Conservation (phyloP, 768 basidiomycete genomes). For the Artomyces pyxidatus region DNA sequence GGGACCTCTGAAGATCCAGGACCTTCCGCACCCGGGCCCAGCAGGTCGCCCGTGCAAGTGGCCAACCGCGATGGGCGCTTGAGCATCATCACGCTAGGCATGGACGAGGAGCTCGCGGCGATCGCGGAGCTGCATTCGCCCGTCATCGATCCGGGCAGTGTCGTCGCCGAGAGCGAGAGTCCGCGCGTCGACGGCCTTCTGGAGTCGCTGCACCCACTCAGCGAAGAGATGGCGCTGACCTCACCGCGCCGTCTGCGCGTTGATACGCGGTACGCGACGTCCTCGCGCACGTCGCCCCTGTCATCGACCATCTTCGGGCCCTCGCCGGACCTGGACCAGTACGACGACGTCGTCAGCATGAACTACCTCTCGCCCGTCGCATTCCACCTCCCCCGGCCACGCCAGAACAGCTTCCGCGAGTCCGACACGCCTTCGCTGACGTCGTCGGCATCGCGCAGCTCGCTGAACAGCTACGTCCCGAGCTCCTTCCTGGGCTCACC, state of each 20-base stretch:
- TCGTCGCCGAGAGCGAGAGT: too few species aligned
- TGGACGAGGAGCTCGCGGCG: conserved; percentile 7
- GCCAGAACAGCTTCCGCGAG: neutral
- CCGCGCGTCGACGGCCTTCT: too few species aligned
- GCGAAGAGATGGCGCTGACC: too few species aligned
- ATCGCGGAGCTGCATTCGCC: conserved; percentile 9
- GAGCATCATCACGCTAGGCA: neutral
- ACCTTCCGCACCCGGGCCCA: neutral
- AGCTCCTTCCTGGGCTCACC: conserved; percentile 11
- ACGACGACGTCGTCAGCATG: neutral
- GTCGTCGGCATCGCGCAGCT: conserved; percentile 24
- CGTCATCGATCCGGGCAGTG: too few species aligned
- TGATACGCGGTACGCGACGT: too few species aligned
- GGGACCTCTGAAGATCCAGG: neutral
- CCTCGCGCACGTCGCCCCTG: too few species aligned
- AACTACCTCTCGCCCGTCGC: too few species aligned
- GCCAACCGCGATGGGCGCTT: conserved; percentile 1
- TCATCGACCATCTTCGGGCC: too few species aligned
- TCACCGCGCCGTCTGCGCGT: too few species aligned
- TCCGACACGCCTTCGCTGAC: conserved; percentile 5
- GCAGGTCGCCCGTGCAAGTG: neutral
- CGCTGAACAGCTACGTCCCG: conserved; percentile 13
- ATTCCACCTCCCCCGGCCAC: too few species aligned
- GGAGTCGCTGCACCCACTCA: too few species aligned
- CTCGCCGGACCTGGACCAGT: neutral